Evolutionary conservation across 257 asterid genomes (phyloP), one percentile per base, ranked within the genome.

Genomic region (Nicotiana attenuata): DNA sequence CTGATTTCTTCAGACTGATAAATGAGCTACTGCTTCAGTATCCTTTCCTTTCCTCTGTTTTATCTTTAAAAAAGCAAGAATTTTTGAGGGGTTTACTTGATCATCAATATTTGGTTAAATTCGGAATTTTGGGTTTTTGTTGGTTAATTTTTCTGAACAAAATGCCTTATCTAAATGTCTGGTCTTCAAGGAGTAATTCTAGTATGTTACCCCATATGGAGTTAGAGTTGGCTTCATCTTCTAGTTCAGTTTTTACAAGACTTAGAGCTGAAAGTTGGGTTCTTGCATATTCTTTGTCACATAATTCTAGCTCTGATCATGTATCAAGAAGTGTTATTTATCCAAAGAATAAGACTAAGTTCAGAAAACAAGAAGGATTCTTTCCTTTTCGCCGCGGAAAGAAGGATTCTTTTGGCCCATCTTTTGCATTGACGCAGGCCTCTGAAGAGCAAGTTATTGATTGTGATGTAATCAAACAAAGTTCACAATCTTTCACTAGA

Each of bases 81-180:
- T 66, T 15, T 47, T 52, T 22, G 14, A 45, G 60, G 60, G 57
- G 60, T 73, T 38, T 47, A 73, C 14, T 15, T 14, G 24, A 73
- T 73, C 78, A 83, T 60, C 73, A 41, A 52, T 19, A 15, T 76
- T 65, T 76, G 60, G 82, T 77, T 81, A 80, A 82, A 78, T 38
- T 65, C 71, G 65, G 61, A 53, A 5, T 80, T 53, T 9, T 65
- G 81, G 80, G 82, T 67, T 20, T 53, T 80, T 20, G 75, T 81
- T 57, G 15, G 41, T 31, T 63, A 78, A 66, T 17, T 80, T 69
- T n/a, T 81, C 73, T 66, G 81, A 55, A 79, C 85, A 80, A 86
- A 88, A 93, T 95, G 99, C 96, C 91, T 90, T 86, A 91, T 82
- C 85, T 91, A 82, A 84, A 91, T 47, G 81, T 93, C 75, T 90